Base-by-base conservation (phyloP, 768 basidiomycete species). In the Tubosaeta sp. region DNA sequence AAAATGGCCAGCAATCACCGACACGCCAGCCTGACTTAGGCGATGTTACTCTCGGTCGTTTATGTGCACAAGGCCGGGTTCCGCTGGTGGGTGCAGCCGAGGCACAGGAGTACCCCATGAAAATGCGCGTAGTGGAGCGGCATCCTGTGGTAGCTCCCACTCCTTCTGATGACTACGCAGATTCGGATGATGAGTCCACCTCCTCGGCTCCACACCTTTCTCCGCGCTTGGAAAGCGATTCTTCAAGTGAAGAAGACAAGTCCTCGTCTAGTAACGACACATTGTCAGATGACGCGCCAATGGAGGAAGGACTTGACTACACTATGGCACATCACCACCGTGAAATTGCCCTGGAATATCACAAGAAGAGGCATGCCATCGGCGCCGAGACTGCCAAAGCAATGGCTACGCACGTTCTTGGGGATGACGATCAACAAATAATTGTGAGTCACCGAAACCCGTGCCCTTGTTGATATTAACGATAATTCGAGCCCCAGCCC, bases 121-220 rank as follows among this genome's bases (percentile, higher is more conserved):
- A 84, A 57, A 74, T 75, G 71, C 71, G 76, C 19, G 85, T 91
- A 6, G 81, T 90, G 6, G 88, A 90, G 66, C 78, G 88, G 17
- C 65, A 66, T 33, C 79, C 82, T 17, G 69, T 59, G 34, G 62
- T 62, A 35, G 59, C 59, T 46, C 43, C 65, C 6, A 50, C 60
- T 31, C 26, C 41, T 44, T 35, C 27, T 29, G 43, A 46, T 11
- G 22, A 39, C 31, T 59, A 62, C 37, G 61, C 60, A 22, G 86
- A 89, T 65, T 88, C 86, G 1, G 86, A 88, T 60, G 88, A 88
- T 54, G 86, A 89, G 62, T 83, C 85, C 5, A 71, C 63, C 8
- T 69, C 72, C 13, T 71, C 69, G 14, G 61, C 69, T 41, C 64
- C 8, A 53, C 48, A 19, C 11, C 59, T 62, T 19, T 72, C 76